Evolutionary conservation across 257 asterid genomes (phyloP).

Genomic region (Solanum paucissectum): DNA sequence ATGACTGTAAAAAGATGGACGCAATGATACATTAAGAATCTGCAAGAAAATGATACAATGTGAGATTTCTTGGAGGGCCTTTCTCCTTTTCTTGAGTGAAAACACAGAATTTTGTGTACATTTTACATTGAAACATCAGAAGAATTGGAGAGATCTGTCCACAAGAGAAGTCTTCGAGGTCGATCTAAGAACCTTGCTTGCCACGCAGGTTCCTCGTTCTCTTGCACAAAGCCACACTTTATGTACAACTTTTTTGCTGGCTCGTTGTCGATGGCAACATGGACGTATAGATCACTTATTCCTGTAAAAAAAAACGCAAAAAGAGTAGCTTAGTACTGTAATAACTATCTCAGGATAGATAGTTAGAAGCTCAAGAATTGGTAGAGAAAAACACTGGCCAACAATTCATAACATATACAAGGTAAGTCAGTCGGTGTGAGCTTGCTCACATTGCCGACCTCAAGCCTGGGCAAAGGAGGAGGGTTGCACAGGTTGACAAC

Average conservation of each 20-base stretch:
- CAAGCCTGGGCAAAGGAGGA: background rate
- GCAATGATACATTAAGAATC: background rate
- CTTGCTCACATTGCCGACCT: background rate
- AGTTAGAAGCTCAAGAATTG: background rate
- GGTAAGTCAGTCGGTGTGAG: background rate
- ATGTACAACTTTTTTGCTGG: constrained; percentile 71
- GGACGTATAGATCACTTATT: constrained; percentile 85
- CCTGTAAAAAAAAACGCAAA: constrained; percentile 23
- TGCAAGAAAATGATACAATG: background rate
- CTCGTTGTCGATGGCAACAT: constrained; percentile 80
- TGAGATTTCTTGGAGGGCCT: background rate
- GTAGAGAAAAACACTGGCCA: background rate
- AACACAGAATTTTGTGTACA: background rate
- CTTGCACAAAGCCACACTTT: constrained; percentile 71
- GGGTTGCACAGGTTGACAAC: background rate
- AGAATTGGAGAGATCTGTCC: constrained; percentile 59
- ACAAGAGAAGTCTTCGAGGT: constrained; percentile 73
- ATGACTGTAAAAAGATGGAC: background rate
- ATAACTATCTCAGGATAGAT: background rate
- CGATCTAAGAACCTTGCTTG: constrained; percentile 90
- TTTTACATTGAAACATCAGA: constrained; percentile 25
- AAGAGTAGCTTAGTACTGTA: background rate
- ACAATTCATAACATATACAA: background rate
- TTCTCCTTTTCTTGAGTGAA: background rate
- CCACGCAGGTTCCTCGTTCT: constrained; percentile 93